Conservation (phyloP, 176 grass and related monocot species). For the Elymus sibiricus region DNA sequence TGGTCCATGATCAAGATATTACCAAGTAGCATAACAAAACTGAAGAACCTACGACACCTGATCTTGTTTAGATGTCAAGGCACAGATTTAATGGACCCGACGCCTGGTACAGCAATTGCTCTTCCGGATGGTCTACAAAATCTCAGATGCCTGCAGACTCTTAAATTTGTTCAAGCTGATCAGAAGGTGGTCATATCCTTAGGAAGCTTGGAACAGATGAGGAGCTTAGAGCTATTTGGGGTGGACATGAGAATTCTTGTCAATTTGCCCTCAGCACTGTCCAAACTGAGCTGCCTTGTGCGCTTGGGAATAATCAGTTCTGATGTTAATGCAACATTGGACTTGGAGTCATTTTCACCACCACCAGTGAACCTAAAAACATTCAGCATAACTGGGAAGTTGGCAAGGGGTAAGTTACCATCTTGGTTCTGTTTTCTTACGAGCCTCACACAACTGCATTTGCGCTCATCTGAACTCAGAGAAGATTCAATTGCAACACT, state of each 20-base stretch:
- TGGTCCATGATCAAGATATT: conserved; percentile 3
- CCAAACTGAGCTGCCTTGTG: conserved; percentile 6
- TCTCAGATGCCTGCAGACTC: conserved; percentile 25
- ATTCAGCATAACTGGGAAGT: background rate
- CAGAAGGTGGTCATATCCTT: background rate
- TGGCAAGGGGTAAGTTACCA: conserved; percentile 11
- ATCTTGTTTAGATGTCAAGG: background rate
- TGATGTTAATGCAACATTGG: background rate
- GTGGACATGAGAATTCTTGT: background rate
- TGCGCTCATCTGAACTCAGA: background rate
- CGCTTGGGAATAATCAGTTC: background rate
- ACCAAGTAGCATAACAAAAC: conserved; percentile 6
- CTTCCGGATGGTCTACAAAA: background rate
- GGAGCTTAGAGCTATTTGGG: conserved; percentile 11
- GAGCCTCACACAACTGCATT: background rate
- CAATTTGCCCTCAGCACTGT: background rate
- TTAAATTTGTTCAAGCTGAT: conserved; percentile 22
- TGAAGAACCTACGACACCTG: conserved; percentile 29
- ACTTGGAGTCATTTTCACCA: background rate
- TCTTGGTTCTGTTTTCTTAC: background rate
- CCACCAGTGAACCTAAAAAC: conserved; percentile 26
- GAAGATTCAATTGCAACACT: conserved; percentile 26
- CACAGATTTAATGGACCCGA: background rate
- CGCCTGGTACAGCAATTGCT: background rate
- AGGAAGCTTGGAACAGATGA: conserved; percentile 16